Conservation (phyloP, 495 filamentous ascomycete genomes). For the Penicillium soppii region DNA sequence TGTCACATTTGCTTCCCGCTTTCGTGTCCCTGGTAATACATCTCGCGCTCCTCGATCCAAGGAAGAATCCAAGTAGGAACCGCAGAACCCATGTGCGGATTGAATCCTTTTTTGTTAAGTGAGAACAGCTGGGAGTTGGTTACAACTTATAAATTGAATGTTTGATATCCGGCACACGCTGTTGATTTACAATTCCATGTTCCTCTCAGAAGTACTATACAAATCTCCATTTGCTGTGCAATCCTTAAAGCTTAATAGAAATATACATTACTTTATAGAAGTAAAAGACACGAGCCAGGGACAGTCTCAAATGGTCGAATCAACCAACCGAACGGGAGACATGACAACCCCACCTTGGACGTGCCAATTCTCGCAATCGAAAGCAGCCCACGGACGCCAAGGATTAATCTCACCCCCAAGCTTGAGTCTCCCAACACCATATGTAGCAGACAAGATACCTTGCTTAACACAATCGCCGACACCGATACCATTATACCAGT, state of each 20-base stretch:
- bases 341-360: slow-evolving; percentile 38
- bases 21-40: too few relatives aligned
- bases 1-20: too few relatives aligned
- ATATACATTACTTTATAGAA: too few relatives aligned
- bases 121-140: not conserved
- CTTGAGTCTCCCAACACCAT: slow-evolving; percentile 32
- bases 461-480: slow-evolving; percentile 64
- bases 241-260: not conserved
- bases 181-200: not conserved
- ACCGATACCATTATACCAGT: slow-evolving; percentile 66
- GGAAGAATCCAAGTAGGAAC: not conserved
- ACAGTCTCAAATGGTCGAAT: slow-evolving; percentile 1
- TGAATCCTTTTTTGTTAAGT: not conserved
- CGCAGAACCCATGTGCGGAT: not conserved
- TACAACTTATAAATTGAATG: not conserved
- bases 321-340: slow-evolving; percentile 24
- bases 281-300: too few relatives aligned
- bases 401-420: slow-evolving; percentile 18
- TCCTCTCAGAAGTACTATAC: not conserved
- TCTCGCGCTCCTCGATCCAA: not conserved
- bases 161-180: not conserved
- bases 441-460: slow-evolving; percentile 36
- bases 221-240: not conserved
- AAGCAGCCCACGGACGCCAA: slow-evolving; percentile 19
- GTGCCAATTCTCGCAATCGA: slow-evolving; percentile 23